phyloP scores from a whole-genome alignment of 2,329 filamentous ascomycete genomes.

The Pseudocercospora fuligena region DNA sequence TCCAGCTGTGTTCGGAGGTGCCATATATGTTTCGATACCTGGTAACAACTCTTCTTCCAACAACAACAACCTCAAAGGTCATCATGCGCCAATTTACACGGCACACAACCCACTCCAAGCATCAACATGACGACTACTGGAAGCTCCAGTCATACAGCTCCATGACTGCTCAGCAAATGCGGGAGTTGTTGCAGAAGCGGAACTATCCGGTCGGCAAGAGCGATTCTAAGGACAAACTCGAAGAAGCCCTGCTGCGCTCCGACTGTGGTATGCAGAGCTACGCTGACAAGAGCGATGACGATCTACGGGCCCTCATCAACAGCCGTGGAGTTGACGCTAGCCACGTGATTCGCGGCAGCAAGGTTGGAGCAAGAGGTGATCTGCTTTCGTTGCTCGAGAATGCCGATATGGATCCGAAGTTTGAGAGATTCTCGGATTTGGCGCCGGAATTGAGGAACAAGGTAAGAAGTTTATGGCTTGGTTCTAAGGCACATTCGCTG shows the following conservation, averaged over 20 bases:
- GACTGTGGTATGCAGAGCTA: slow-evolving; percentile 9
- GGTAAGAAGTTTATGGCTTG: neutral
- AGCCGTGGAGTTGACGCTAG: slow-evolving; percentile 3
- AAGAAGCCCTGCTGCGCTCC: neutral
- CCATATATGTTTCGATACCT: neutral
- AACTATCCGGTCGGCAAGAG: neutral
- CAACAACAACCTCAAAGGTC: neutral
- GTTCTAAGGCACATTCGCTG: too few relatives aligned
- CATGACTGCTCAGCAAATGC: neutral
- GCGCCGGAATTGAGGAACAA: slow-evolving; percentile 19
- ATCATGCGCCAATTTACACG: neutral
- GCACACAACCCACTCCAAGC: neutral
- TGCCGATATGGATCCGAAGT: neutral
- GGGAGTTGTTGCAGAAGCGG: neutral
- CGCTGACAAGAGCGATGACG: neutral
- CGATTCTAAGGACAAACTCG: neutral
- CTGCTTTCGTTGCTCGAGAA: slow-evolving; percentile 1
- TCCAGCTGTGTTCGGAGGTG: neutral
- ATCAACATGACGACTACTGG: slow-evolving; percentile 6
- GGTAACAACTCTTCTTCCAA: neutral
- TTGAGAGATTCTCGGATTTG: slow-evolving; percentile 10
- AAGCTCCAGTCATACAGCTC: neutral
- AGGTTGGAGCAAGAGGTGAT: neutral
- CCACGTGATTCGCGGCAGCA: neutral
- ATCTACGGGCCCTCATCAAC: slow-evolving; percentile 4